These are phyloP conservation scores for Gossypium gossypioides DNA, from an alignment of 441 rosid species.

Conservation along the genomic window DNA sequence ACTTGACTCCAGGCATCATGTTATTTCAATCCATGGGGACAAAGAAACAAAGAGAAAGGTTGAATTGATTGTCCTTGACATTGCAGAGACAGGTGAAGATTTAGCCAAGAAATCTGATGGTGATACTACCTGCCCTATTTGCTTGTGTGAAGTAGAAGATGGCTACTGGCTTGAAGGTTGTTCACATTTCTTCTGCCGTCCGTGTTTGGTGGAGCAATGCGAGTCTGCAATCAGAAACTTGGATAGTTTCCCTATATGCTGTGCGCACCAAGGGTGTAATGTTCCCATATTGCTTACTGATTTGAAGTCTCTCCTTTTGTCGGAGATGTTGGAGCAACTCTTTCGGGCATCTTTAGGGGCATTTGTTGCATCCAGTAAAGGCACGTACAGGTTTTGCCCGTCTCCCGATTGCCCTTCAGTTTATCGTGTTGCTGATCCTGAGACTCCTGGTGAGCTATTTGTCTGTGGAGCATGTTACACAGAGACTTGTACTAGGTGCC, in stretches of 20 bases:
- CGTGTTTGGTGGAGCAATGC: slow-evolving; percentile 68
- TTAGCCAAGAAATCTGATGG: slow-evolving; percentile 13
- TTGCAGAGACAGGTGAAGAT: slow-evolving; percentile 25
- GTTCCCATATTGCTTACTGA: slow-evolving; percentile 47
- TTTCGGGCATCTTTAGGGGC: slow-evolving; percentile 62
- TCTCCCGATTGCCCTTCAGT: slow-evolving; percentile 84
- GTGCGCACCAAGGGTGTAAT: slow-evolving; percentile 44
- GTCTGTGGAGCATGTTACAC: slow-evolving; percentile 70
- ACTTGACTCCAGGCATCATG: slow-evolving; percentile 38
- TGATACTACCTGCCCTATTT: slow-evolving; percentile 47
- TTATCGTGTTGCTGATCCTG: slow-evolving; percentile 47
- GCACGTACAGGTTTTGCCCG: slow-evolving; percentile 67
- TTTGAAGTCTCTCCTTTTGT: slow-evolving; percentile 45
- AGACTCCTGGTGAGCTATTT: slow-evolving; percentile 34
- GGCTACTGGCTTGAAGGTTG: slow-evolving; percentile 55
- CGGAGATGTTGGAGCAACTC: slow-evolving; percentile 69
- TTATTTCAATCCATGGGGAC: slow-evolving; percentile 42
- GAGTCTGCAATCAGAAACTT: slow-evolving; percentile 60
- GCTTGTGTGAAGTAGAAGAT: slow-evolving; percentile 54
- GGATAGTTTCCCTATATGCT: slow-evolving; percentile 59
- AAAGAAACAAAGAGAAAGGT: slow-evolving; percentile 41
- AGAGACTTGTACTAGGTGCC: slow-evolving; percentile 74
- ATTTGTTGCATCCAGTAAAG: slow-evolving; percentile 55
- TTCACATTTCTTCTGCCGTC: slow-evolving; percentile 41
- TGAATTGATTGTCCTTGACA: slow-evolving; percentile 38